Conservation (phyloP, 2,329 filamentous ascomycete species). For the Cucurbitaria berberidis region DNA sequence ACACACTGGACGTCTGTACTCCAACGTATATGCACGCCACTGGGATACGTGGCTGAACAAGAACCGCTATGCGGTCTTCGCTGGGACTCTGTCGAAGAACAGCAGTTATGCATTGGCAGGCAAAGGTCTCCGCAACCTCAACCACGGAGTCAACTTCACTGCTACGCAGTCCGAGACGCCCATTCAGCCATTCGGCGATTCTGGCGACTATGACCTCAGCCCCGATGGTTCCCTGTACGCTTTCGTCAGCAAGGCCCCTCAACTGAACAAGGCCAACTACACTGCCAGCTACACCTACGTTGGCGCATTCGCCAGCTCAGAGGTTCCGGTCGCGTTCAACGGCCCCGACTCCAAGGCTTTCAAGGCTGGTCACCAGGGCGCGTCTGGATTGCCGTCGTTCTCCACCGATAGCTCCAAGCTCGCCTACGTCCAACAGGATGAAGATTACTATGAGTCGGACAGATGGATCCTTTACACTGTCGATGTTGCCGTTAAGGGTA, state of each 20-base stretch:
- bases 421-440: constrained; percentile 77
- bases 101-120: constrained; percentile 35
- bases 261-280: constrained; percentile 72
- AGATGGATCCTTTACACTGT: constrained; percentile 60
- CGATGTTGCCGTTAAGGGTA: constrained; percentile 31
- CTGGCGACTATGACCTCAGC: constrained; percentile 77
- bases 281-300: constrained; percentile 85
- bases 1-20: constrained; percentile 73
- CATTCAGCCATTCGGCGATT: constrained; percentile 77
- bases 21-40: constrained; percentile 76
- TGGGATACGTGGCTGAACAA: constrained; percentile 78
- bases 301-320: constrained; percentile 68
- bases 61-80: constrained; percentile 76
- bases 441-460: constrained; percentile 78
- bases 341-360: constrained; percentile 36
- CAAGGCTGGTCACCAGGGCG: constrained; percentile 62
- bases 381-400: constrained; percentile 72
- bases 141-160: constrained; percentile 65
- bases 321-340: constrained; percentile 38
- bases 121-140: constrained; percentile 56
- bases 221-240: constrained; percentile 63
- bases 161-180: constrained; percentile 68
- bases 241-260: constrained; percentile 77
- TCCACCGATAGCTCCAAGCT: constrained; percentile 73
- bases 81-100: constrained; percentile 61